phyloP scores from a whole-genome alignment of 2,329 filamentous ascomycete species.

The Fusarium beomiforme region DNA sequence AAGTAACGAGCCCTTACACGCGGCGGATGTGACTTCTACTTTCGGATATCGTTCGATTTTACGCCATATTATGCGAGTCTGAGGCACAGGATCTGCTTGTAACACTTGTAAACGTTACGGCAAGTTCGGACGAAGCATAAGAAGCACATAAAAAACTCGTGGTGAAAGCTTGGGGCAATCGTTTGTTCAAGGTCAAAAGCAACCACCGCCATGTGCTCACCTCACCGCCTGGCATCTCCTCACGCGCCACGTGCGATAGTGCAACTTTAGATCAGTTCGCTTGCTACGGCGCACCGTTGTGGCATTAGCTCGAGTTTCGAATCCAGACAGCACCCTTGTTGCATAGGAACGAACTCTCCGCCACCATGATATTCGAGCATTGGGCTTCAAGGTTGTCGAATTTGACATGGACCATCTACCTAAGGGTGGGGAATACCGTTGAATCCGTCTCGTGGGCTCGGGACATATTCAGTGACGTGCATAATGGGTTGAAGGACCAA shows the following conservation, averaged over 20 bases:
- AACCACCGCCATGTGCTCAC: not conserved
- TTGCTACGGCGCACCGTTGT: constrained; percentile 28
- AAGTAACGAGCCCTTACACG: constrained; percentile 19
- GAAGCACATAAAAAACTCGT: not conserved
- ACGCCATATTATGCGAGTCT: constrained; percentile 20
- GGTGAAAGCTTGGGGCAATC: constrained; percentile 8
- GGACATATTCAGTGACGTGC: constrained; percentile 14
- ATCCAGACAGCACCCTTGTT: constrained; percentile 13
- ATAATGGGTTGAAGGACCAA: constrained; percentile 2
- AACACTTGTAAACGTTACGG: constrained; percentile 8
- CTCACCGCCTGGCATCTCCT: constrained; percentile 14
- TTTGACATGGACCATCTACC: not conserved
- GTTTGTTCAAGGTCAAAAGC: not conserved
- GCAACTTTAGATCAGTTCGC: constrained; percentile 17
- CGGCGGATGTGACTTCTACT: not conserved
- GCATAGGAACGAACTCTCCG: constrained; percentile 25
- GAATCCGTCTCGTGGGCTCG: constrained; percentile 7
- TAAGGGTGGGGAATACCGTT: constrained; percentile 22
- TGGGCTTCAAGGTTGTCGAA: constrained; percentile 14
- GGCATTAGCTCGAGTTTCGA: constrained; percentile 16
- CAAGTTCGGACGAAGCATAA: constrained; percentile 17
- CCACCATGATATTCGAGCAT: constrained; percentile 18
- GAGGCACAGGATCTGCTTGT: constrained; percentile 8
- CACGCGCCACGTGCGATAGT: constrained; percentile 30
- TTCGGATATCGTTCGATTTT: constrained; percentile 9